Base-by-base conservation (phyloP, 441 rosid genomes). In the Erodium moschatum region DNA sequence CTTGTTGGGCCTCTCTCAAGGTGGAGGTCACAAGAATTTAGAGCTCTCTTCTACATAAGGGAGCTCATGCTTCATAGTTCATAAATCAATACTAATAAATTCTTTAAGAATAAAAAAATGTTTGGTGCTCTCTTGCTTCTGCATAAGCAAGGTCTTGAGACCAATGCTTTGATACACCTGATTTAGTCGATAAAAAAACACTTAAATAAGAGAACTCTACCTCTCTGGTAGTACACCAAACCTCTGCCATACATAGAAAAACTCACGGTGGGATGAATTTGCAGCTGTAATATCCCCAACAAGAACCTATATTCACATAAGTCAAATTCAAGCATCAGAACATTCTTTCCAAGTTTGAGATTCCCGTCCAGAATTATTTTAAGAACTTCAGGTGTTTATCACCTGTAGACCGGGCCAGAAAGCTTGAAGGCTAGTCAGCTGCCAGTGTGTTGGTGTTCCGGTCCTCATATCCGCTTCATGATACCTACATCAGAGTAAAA, bases 391-490 rank as follows among this genome's bases (percentile, higher is more conserved):
- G 48, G 13, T 8, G 7, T 31, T 73, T 62, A 80, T 72, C 79
- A 81, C 98, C 89, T 92, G 98, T 61, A 92, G 83, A 73, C 98
- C 97, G 48, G 98, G 98, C 98, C 98, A 92, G 81, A 92, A 92
- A 67, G 98, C 97, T 84, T 92, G 98, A 78, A 90, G 97, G 81
- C 98, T 92, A 67, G 97, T 92, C 74, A 92, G 90, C 80, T 92
- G 98, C 98, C 98, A 92, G 76, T 92, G 86, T 69, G 98, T 92
- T 70, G 98, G 91, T 76, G 78, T 86, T 76, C 98, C 98, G 8
- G 83, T 92, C 74, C 96, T 88, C 97, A 92, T 90, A 77, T 92
- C 94, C 70, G 94, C 94, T 77, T 92, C 98, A 79, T 92, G 98
- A 81, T 92, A 92, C 98, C 97, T 92, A 76, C 31, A 61, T 48